Percentiles rank a stretch among this genome's conserved stretches.
Conservation (phyloP, 768 basidiomycete genomes). For the Kwoniella heveanensis region DNA sequence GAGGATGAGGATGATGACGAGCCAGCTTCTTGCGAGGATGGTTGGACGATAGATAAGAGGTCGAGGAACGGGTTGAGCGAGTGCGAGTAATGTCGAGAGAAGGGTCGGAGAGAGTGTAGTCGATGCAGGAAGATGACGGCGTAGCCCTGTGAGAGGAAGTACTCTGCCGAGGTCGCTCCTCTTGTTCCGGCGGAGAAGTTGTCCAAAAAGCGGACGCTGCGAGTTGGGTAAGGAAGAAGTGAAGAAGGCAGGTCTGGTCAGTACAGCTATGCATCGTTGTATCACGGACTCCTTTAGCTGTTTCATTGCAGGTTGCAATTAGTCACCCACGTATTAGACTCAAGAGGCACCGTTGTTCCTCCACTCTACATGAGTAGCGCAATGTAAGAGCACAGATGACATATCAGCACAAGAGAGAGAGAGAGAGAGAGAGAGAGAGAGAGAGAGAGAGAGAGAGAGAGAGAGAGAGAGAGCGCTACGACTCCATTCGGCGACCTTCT, state of each 20-base stretch:
- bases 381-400: too few species aligned
- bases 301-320: too few species aligned
- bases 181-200: conserved; percentile 99
- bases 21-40: conserved; percentile 52
- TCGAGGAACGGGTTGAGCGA: conserved; percentile 97
- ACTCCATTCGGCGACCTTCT: too few species aligned
- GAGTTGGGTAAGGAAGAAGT: too few species aligned
- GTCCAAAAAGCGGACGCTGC: conserved; percentile 95
- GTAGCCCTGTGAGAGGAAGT: conserved; percentile 84
- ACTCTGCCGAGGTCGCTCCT: conserved; percentile 96
- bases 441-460: too few species aligned
- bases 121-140: conserved; percentile 99
- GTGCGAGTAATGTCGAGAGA: conserved; percentile 96
- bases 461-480: too few species aligned
- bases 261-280: not conserved
- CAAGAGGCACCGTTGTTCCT: conserved; percentile 94
- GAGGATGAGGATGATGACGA: conserved; percentile 22
- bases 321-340: conserved; percentile 91
- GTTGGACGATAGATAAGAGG: conserved; percentile 70
- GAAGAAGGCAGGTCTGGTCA: not conserved
- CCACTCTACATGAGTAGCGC: conserved; percentile 73
- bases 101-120: conserved; percentile 95
- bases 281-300: too few species aligned
- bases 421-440: too few species aligned
- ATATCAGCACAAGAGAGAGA: too few species aligned